Percentiles rank a stretch among this genome's conserved stretches.
phyloP scores from a whole-genome alignment of 2,329 filamentous ascomycete genomes.

The Cylindrodendrum hubeiense region DNA sequence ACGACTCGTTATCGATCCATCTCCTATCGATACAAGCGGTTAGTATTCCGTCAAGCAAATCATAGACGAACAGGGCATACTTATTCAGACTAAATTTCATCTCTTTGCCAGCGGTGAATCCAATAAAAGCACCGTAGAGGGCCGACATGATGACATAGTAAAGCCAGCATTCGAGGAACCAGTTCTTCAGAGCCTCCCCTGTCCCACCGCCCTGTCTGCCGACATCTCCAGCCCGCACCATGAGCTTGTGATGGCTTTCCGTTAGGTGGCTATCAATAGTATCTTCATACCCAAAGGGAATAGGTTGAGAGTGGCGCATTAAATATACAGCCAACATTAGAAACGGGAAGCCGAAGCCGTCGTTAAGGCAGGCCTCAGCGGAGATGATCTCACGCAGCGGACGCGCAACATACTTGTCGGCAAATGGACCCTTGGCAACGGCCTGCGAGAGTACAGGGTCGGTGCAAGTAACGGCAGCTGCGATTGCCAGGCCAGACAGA shows the following conservation, averaged over 20 bases:
- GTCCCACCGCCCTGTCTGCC: conserved; percentile 66
- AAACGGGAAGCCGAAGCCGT: conserved; percentile 73
- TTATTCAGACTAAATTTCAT: conserved; percentile 57
- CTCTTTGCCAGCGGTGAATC: conserved; percentile 60
- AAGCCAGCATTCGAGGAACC: conserved; percentile 70
- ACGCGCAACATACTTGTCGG: conserved; percentile 71
- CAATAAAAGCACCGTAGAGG: conserved; percentile 64
- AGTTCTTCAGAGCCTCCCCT: conserved; percentile 64
- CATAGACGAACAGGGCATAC: conserved; percentile 29
- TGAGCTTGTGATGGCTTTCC: conserved; percentile 2
- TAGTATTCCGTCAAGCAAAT: neutral
- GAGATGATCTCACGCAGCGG: conserved; percentile 72
- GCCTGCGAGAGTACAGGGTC: conserved; percentile 73
- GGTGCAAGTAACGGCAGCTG: conserved; percentile 71
- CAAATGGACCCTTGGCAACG: conserved; percentile 70
- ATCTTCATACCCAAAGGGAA: no score
- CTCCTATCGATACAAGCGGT: conserved; percentile 36
- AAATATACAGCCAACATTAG: conserved; percentile 69
- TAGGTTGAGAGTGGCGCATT: conserved; percentile 57
- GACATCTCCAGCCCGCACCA: conserved; percentile 48
- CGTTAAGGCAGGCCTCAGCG: conserved; percentile 71
- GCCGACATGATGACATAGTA: conserved; percentile 69
- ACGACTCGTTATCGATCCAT: conserved; percentile 69
- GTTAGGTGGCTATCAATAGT: neutral
- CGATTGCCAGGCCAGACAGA: conserved; percentile 68